A percentile compares a stretch with the other conserved stretches of the same genome.
Evolutionary conservation across 2,329 filamentous ascomycete genomes (phyloP).

Genomic region (Arthrobotrys sphaeroides): DNA sequence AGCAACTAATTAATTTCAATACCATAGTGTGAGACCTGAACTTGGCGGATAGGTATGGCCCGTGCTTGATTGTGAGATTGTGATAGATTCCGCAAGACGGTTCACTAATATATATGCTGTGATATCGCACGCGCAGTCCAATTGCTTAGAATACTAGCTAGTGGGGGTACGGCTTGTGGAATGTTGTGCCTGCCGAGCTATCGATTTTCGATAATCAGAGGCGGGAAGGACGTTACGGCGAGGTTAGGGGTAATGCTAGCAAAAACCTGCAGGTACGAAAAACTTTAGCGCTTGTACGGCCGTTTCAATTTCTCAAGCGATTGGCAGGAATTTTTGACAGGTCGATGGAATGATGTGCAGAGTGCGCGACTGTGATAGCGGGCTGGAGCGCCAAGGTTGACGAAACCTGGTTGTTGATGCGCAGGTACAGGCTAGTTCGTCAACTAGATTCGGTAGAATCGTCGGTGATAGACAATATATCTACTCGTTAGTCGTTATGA

Average conservation of each 20-base stretch:
- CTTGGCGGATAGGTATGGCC: neutral
- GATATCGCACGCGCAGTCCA: neutral
- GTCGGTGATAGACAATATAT: neutral
- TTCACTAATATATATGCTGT: neutral
- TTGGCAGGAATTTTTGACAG: conserved; percentile 3
- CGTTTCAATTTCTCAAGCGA: neutral
- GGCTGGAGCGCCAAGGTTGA: neutral
- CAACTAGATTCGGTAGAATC: neutral
- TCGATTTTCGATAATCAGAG: neutral
- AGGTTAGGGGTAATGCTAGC: neutral
- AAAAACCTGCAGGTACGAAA: conserved; percentile 24
- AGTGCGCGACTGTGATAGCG: conserved; percentile 1
- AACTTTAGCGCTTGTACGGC: neutral
- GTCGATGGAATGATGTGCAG: conserved; percentile 4
- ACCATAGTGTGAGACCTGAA: no score
- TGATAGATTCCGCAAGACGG: neutral
- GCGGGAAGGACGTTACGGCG: neutral
- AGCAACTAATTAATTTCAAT: neutral
- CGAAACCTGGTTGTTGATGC: neutral
- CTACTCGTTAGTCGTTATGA: neutral
- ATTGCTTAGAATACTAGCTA: neutral
- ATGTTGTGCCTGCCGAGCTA: neutral
- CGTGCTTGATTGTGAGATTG: neutral
- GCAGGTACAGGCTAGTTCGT: neutral
- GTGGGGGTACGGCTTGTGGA: neutral